Evolutionary conservation across 192 early-diverging fungal species (phyloP), one percentile per base, ranked within the genome.

Genomic region (Linnemannia exigua): DNA sequence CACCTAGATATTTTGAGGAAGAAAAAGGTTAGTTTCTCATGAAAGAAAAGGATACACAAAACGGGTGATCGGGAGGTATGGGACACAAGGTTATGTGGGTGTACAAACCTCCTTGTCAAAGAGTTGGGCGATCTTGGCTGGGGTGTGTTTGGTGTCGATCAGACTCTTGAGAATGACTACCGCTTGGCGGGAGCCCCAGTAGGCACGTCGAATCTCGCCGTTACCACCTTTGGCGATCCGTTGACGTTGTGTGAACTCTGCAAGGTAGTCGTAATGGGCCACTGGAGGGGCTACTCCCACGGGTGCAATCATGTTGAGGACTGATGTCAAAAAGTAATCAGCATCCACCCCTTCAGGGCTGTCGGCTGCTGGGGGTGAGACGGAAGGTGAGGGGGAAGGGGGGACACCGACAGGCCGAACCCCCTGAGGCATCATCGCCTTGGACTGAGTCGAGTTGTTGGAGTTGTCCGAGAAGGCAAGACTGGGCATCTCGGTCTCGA

Each of bases 71-170:
- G 25, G 15, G 31, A 33, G 31, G n/a, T 22, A 67, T 28, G 28
- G 37, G 22, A 17, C 41, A 36, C 36, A 70, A 16, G 3, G 52
- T n/a, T 36, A 20, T 36, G 33, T 61, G 74, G 54, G 58, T 63
- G 58, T 63, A 75, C 77, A 44, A 58, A 86, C 84, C 78, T 86
- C 84, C 31, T 86, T 86, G 66, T 86, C 75, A 77, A 86, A 86
- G n/a, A 86, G 33, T n/a, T 67, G 67, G 38, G 68, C 74, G 37
- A 80, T 76, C 54, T 86, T 86, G 41, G 46, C 79, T 14, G 77
- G 68, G 0, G 74, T 52, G 52, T 86, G 61, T 63, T 80, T 86
- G 19, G 63, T 73, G 44, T 74, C 79, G 48, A 86, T 86, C 19
- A 86, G 78, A 47, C 70, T 54, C 58, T 86, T 86, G 58, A 86